Evolutionary conservation across 352 stramenopile genomes (phyloP), one percentile per base, ranked within the genome.

Genomic region (Albugo candida): DNA sequence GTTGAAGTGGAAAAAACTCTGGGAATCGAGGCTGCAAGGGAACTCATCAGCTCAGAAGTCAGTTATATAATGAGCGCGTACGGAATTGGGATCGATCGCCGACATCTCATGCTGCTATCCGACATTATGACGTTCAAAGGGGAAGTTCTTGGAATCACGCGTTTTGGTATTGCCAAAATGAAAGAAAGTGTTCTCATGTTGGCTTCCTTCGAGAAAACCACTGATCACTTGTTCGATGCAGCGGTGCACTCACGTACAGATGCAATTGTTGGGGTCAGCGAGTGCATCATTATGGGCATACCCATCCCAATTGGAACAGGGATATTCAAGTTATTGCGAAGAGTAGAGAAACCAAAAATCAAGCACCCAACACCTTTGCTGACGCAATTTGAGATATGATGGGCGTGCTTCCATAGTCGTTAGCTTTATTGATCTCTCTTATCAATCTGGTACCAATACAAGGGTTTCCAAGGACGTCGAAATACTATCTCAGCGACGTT

Each of bases 261-360:
- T 59, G 81, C 88, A 16, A 98, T 99, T 62, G 93, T 98, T 20
- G 96, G 96, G 35, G 95, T 99, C 45, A 97, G 87, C 41, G 88
- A 99, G 68, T 99, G 95, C 55, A 99, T 99, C 61, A 99, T 99
- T 64, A 99, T 99, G 94, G 96, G 96, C n/a, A 97, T 97, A 42
- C 94, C 94, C 36, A 97, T 99, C 53, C 92, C 89, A 8, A 53
- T 99, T 43, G 96, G 96, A 36, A 99, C 95, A 21, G 96, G 96
- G 35, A 78, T 98, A 34, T 98, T 99, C 67, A 97, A 97, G 57
- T 63, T 99, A 20, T 57, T 97, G 40, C 74, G 74, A 38, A 68
- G 86, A 52, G 77, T 87, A 0, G 74, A 87, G 13, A 83, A 83
- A 56, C 77, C 77, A 6, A 53, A 58, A 16, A 60, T 43, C 3